Conservation (phyloP, 2,329 filamentous ascomycete genomes). For the Trichoderma afroharzianum region DNA sequence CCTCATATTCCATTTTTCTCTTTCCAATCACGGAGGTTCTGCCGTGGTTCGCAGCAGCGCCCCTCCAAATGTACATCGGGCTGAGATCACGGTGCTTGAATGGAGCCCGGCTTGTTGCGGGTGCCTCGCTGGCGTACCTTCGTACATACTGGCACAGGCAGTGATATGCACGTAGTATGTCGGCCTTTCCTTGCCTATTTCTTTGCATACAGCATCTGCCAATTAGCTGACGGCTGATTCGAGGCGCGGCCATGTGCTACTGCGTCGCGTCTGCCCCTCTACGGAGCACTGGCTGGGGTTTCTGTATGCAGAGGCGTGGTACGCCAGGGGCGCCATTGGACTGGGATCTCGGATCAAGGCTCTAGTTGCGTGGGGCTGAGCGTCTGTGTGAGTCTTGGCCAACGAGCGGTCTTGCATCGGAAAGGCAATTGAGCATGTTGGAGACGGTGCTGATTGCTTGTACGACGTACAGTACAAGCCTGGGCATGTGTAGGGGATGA, state of each 20-base stretch:
- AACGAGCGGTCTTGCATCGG: conserved; percentile 3
- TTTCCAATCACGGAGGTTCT: conserved; percentile 2
- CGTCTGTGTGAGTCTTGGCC: conserved; percentile 1
- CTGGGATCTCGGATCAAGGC: conserved; percentile 10
- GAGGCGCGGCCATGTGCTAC: conserved; percentile 12
- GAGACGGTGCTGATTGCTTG: not conserved
- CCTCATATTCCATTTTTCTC: not conserved
- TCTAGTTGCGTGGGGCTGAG: not conserved
- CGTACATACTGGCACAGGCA: not conserved
- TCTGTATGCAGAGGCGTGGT: not conserved
- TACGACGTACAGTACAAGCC: not conserved
- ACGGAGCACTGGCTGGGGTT: conserved; percentile 5
- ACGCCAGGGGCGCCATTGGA: conserved; percentile 13
- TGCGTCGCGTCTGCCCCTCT: conserved; percentile 11
- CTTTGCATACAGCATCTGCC: not conserved
- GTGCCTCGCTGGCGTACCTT: conserved; percentile 3
- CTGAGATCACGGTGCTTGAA: conserved; percentile 2
- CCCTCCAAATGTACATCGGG: conserved; percentile 1
- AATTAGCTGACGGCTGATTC: conserved; percentile 4
- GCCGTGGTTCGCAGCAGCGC: conserved; percentile 8
- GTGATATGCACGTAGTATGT: not conserved
- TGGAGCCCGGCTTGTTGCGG: conserved; percentile 12
- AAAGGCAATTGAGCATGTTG: not conserved
- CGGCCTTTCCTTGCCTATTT: not conserved
- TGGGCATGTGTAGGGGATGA: not conserved